Conservation (phyloP, 2,329 filamentous ascomycete species). For the Aspergillus piperis region DNA sequence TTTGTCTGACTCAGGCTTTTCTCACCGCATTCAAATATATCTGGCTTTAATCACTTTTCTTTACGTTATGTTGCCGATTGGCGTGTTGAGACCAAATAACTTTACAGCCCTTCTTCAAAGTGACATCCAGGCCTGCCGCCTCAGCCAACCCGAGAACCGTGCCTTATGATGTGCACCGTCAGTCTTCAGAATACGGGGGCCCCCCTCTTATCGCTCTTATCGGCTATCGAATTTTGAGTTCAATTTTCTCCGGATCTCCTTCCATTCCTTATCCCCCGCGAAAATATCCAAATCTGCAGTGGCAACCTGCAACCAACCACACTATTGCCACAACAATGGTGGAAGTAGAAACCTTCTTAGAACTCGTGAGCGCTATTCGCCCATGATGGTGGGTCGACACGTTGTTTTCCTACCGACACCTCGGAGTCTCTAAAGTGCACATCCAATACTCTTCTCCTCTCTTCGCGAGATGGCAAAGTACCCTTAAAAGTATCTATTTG, state of each 20-base stretch:
- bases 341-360: conserved; percentile 6
- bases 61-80: not conserved
- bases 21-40: conserved; percentile 17
- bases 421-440: not conserved
- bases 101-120: no score
- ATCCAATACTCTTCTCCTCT: not conserved
- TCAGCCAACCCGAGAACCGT: not conserved
- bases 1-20: conserved; percentile 10
- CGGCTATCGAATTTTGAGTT: conserved; percentile 4
- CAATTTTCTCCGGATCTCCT: conserved; percentile 19
- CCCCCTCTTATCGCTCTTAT: conserved; percentile 19
- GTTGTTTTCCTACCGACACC: not conserved
- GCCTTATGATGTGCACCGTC: not conserved
- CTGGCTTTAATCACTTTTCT: not conserved
- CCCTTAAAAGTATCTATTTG: not conserved
- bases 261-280: conserved; percentile 29
- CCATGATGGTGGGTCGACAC: conserved; percentile 2
- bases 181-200: not conserved
- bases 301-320: conserved; percentile 14
- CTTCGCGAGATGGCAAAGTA: not conserved
- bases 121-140: not conserved
- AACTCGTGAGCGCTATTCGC: not conserved
- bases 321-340: conserved; percentile 2
- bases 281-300: conserved; percentile 13
- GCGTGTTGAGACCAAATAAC: no score